Base-by-base conservation (phyloP, 768 basidiomycete species). In the Tylopilus subfusipes region DNA sequence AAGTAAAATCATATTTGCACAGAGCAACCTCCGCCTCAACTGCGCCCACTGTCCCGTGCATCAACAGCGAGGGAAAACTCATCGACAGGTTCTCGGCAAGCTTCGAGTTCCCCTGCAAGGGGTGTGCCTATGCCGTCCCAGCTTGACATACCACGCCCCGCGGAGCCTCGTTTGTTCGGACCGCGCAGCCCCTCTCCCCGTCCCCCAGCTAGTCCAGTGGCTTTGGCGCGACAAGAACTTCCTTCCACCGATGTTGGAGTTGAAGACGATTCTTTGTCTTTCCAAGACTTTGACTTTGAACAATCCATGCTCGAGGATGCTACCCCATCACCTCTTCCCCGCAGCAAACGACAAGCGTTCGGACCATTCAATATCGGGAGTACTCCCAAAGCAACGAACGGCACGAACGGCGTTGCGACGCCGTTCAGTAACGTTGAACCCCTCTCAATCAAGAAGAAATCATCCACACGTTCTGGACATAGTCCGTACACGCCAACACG, bases 401-500 rank as follows among this genome's bases (percentile, higher is more conserved):
- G 68, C 45, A 57, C 65, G 31, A 68, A 63, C 36, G 63, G 68
- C 45, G 52, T 64, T 24, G 59, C 76, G 53, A 70, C 73, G 24
- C 70, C 77, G 30, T 53, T 69, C 51, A 76, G 73, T 33, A 73
- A 72, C 24, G 78, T 92, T 21, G 89, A 90, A 63, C 90, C 90
- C 8, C 73, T 93, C 55, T 88, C 85, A 2, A 93, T 93, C 68
- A 90, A 86, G 77, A 92, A 93, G 76, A 91, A 90, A 68, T 75
- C 80, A 6, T 88, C 88, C 8, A 75, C 83, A 25, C 81, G 83
- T 33, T 73, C 71, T 43, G 68, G 73, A 22, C 72, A 76, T 7
- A 72, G 68, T 44, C 54, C 70, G 25, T 62, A 74, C 36, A 76
- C 75, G 36, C 74, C 69, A 54, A 63, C 58, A 13, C 65, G 64